Base-by-base conservation (phyloP, 2,329 filamentous ascomycete genomes). In the Diaporthe sp. region DNA sequence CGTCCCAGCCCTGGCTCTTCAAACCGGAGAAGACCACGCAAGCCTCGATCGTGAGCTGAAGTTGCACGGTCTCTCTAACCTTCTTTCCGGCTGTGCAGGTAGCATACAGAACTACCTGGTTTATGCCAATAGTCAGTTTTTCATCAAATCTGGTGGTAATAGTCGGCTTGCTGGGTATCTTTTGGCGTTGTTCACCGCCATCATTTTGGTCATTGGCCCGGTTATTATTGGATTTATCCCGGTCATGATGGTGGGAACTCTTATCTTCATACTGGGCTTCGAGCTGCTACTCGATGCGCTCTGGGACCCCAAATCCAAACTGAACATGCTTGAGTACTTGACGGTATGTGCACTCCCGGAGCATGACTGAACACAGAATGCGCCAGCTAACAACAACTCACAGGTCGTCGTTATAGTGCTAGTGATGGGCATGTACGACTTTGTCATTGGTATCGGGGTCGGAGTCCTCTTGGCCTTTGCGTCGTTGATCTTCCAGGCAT, bases 71-170 rank as follows among this genome's bases (percentile, higher is more conserved):
- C 91, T 97, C 79, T 98, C 96, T 1, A 99, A 99, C 84, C 93
- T 96, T 25, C 80, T 98, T 15, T 98, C 96, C 12, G 97, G 97
- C 3, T 91, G 93, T 77, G 88, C 91, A 17, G 97, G 97, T 17
- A 98, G 96, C 81, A 97, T 99, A 76, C 90, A 97, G 84, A 99
- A 99, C 83, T 99, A 99, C 81, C 90, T 99, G 2, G 97, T 99
- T 0, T 99, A 98, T 81, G 96, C 96, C 75, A 99, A 99, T 82
- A 98, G 95, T 78, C 91, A 98, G n/a, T 92, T 99, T 74, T 98
- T 99, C 84, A 98, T 98, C 82, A 92, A 94, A 37, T 98, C 95
- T 63, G 97, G 97, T 22, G 97, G 96, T 28, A 92, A 97, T 82
- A 96, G 92, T 80, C 92, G 97, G 67, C 86, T 98, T 60, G 97